Evolutionary conservation across 2,329 filamentous ascomycete species (phyloP).

Genomic region (Hirsutella minnesotensis): DNA sequence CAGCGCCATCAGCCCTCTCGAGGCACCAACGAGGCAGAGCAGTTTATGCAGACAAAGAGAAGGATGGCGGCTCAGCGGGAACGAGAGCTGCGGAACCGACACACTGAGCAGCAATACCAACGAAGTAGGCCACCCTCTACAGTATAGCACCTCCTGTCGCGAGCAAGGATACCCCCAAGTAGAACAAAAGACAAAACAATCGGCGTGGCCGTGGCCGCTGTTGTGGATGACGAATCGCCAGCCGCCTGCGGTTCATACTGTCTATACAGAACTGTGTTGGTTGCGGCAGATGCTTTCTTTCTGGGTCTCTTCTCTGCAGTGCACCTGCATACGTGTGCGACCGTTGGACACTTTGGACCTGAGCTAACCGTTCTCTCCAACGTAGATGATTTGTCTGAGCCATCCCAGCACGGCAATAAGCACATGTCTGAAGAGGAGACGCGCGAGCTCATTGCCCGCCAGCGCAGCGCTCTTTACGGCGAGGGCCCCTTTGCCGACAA

Average conservation of each 20-base stretch:
- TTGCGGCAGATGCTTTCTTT: slow-evolving; percentile 2
- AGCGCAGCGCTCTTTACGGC: slow-evolving; percentile 88
- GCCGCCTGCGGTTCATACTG: slow-evolving; percentile 4
- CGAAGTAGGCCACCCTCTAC: slow-evolving; percentile 85
- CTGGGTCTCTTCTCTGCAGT: slow-evolving; percentile 2
- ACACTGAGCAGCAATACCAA: slow-evolving; percentile 99
- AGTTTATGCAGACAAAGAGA: slow-evolving; percentile 98
- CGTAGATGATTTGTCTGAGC: slow-evolving; percentile 40
- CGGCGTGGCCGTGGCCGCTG: slow-evolving; percentile 7
- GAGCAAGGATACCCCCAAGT: slow-evolving; percentile 20
- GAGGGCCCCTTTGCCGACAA: slow-evolving; percentile 59
- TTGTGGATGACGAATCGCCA: slow-evolving; percentile 7
- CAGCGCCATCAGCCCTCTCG: slow-evolving; percentile 84
- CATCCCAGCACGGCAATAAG: slow-evolving; percentile 44
- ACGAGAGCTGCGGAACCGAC: slow-evolving; percentile 97
- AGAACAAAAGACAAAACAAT: slow-evolving; percentile 17
- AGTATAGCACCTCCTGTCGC: slow-evolving; percentile 46
- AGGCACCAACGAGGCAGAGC: slow-evolving; percentile 82
- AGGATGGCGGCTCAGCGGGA: slow-evolving; percentile 98
- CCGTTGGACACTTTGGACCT: slow-evolving; percentile 15
- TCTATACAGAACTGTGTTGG: not conserved
- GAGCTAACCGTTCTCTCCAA: slow-evolving; percentile 25
- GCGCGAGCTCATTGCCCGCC: slow-evolving; percentile 88
- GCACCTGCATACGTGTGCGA: not conserved
- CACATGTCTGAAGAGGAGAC: slow-evolving; percentile 92